Evolutionary conservation across 192 early-diverging fungal species (phyloP), one percentile per base, ranked within the genome.

Genomic region (Spinellus fusiger): DNA sequence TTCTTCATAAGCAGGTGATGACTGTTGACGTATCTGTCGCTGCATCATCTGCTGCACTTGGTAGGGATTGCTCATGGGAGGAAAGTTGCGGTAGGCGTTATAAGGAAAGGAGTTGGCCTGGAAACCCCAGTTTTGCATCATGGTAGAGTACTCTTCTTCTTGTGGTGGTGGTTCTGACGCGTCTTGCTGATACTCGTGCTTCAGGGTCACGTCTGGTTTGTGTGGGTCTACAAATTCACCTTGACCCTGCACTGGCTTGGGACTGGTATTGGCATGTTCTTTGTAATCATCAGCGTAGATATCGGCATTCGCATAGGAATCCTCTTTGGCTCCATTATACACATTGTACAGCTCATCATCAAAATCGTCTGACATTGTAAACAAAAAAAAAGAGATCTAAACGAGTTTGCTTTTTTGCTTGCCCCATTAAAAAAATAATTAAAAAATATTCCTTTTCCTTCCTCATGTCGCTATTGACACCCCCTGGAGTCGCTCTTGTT

Each of bases 11-110:
- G 3, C 18, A 25, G 35, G 34, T 13, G 27, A 31, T 7, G 32
- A 9, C 7, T 31, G 20, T n/a, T 52, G 50, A 9, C 27, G 34
- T 6, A 49, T 37, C 28, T 52, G 56, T 18, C 32, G 56, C 20
- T 66, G 65, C 35, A 54, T 54, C 57, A 66, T 58, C 47, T 66
- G 65, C 16, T 66, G 65, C 35, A 59, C 49, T 32, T 66, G 56
- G 16, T 54, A 57, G 23, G 58, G 32, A 15, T 49, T 60, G 12
- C 6, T 28, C 58, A 60, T 49, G 27, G 13, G 40, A 12, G 13
- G 40, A 12, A 5, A 44, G 40, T 44, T 44, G 40, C 46, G 58
- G 28, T 60, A 60, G 13, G 27, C 46, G 22, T 23, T 44, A 48
- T 31, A 54, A 5, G 15, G 27, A 32, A 9, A 54, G 7, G 5